phyloP scores from a whole-genome alignment of 805 yeast species.

The Candida endomychidarum region DNA sequence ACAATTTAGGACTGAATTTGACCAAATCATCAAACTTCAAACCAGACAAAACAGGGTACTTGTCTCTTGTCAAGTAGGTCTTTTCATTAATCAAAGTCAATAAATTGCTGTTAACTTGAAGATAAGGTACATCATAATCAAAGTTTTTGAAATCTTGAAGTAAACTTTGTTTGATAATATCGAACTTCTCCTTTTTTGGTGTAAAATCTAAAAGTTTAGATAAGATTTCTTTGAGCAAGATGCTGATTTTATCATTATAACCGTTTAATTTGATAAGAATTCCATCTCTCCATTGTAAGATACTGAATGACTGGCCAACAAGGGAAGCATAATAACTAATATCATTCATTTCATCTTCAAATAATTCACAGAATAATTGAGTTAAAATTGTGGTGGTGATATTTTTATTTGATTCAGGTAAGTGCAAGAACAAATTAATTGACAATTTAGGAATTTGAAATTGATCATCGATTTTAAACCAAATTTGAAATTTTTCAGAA shows the following conservation, averaged over 20 bases:
- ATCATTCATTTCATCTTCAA: constrained; percentile 75
- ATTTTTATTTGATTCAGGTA: constrained; percentile 62
- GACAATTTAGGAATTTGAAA: constrained; percentile 87
- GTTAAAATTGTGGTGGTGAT: constrained; percentile 59
- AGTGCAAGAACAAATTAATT: constrained; percentile 60
- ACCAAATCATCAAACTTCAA: constrained; percentile 50
- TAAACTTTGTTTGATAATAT: constrained; percentile 62
- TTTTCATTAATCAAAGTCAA: constrained; percentile 69
- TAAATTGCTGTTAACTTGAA: constrained; percentile 66
- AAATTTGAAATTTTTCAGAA: constrained; percentile 54
- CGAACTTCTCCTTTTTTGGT: constrained; percentile 59
- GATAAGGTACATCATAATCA: constrained; percentile 73
- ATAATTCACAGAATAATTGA: constrained; percentile 62
- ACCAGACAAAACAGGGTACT: constrained; percentile 45
- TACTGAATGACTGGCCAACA: constrained; percentile 66
- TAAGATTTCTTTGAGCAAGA: constrained; percentile 60
- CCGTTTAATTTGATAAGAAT: constrained; percentile 69
- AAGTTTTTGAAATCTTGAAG: constrained; percentile 65
- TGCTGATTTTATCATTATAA: constrained; percentile 76
- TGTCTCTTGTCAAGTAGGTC: constrained; percentile 65
- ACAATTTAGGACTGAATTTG: constrained; percentile 43
- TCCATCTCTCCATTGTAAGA: constrained; percentile 68
- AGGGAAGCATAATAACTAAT: constrained; percentile 79
- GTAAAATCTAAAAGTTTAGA: constrained; percentile 50
- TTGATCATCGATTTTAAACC: constrained; percentile 90